phyloP scores from a whole-genome alignment of 768 basidiomycete species.

The Phaeotremella skinneri region DNA sequence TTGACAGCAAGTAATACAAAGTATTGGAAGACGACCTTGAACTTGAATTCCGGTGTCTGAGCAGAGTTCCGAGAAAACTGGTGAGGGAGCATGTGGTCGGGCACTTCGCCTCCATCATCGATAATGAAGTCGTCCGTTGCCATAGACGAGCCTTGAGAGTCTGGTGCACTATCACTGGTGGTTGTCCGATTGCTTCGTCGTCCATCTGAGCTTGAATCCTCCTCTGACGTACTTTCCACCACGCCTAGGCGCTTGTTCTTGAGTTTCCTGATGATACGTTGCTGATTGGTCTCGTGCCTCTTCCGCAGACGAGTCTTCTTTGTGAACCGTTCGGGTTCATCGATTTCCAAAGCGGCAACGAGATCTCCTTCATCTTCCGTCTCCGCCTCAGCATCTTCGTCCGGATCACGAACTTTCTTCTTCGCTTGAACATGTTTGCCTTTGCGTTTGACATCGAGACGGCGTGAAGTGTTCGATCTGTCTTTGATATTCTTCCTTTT shows the following conservation, averaged over 20 bases:
- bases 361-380: slow-evolving; percentile 34
- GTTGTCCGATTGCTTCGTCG: slow-evolving; percentile 21
- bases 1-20: slow-evolving; percentile 75
- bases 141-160: slow-evolving; percentile 14
- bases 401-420: slow-evolving; percentile 26
- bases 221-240: slow-evolving; percentile 9
- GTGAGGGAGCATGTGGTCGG: slow-evolving; percentile 51
- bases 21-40: slow-evolving; percentile 81
- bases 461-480: too few relatives aligned
- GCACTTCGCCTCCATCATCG: slow-evolving; percentile 48
- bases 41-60: slow-evolving; percentile 66
- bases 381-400: slow-evolving; percentile 23
- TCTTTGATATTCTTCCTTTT: too few relatives aligned
- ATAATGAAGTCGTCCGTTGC: slow-evolving; percentile 49
- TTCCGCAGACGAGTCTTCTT: slow-evolving; percentile 26
- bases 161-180: slow-evolving; percentile 44
- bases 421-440: slow-evolving; percentile 10
- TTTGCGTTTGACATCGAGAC: too few relatives aligned
- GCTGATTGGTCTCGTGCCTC: slow-evolving; percentile 24
- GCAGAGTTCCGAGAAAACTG: slow-evolving; percentile 49
- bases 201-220: slow-evolving; percentile 5
- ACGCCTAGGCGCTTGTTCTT: slow-evolving; percentile 24
- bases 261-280: slow-evolving; percentile 31
- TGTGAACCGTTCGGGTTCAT: slow-evolving; percentile 46
- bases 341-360: slow-evolving; percentile 40